phyloP scores from a whole-genome alignment of 176 grass and related monocot genomes.

The Triticum monococcum region DNA sequence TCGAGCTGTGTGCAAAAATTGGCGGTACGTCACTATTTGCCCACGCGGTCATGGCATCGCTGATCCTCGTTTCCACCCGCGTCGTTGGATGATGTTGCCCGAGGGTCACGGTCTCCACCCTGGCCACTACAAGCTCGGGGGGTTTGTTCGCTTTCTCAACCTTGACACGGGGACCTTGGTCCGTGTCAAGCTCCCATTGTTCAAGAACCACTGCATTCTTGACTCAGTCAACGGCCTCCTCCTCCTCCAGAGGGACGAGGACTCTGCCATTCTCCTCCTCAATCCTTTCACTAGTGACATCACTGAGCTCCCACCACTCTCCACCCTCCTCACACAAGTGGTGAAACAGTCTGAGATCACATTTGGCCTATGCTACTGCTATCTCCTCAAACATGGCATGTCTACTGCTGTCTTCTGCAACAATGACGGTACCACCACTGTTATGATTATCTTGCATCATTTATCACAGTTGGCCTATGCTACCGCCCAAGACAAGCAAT shows the following conservation, averaged over 20 bases:
- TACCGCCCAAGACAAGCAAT: not conserved
- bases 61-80: too few relatives aligned
- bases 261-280: not conserved
- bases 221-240: not conserved
- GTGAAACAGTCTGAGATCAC: too few relatives aligned
- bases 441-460: not conserved
- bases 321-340: not conserved
- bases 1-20: too few relatives aligned
- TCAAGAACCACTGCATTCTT: not conserved
- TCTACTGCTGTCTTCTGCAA: not conserved
- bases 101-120: too few relatives aligned
- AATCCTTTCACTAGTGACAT: conserved; percentile 2
- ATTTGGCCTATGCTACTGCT: not conserved
- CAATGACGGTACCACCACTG: not conserved
- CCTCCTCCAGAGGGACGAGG: not conserved
- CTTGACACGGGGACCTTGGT: not conserved
- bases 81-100: too few relatives aligned
- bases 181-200: not conserved
- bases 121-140: not conserved
- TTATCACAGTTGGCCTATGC: not conserved
- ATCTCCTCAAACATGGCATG: not conserved
- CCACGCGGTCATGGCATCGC: too few relatives aligned
- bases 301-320: not conserved
- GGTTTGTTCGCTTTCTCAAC: not conserved
- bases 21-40: too few relatives aligned